Evolutionary conservation across 2,329 filamentous ascomycete species (phyloP), one percentile per base, ranked within the genome.

Genomic region (Trichophaea hybrida): DNA sequence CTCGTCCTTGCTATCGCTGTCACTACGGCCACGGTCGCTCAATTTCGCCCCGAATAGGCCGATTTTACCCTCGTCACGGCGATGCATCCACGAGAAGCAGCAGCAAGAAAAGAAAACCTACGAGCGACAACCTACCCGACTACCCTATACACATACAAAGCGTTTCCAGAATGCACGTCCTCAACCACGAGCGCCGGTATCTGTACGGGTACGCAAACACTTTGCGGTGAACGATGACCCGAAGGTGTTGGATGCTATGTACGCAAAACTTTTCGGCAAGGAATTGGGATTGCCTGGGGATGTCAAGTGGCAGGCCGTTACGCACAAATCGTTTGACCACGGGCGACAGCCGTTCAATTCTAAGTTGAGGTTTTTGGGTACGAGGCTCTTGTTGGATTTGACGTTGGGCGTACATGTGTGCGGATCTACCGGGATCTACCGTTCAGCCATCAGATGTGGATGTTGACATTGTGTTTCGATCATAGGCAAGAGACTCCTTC

Each of bases 301-400:
- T 74, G 78, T 93, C 63, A 97, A 96, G 75, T 98, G 93, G 93
- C 76, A 97, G 69, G 90, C 90, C 34, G 81, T 98, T 59, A 98
- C 93, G 66, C 93, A 97, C 73, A 97, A 97, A 80, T 96, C 89
- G 74, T 97, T 95, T 70, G 91, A 98, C 71, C 89, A 97, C 70
- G 93, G 90, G 56, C 79, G 88, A 69, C 84, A 90, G 76, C 91
- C 91, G 0, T 95, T 91, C 75, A 98, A 98, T 72, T 91, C 96
- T 69, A 81, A 88, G 64, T 76, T 98, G 72, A 87, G 89, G n/a
- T 89, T 87, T 70, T 76, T 94, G 57, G 91, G 88, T 94, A 79
- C 61, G n/a, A n/a, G 31, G 15, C 24, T 38, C 17, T 32, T 3
- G 6, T 6, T 5, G 49, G 15, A 10, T 32, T 10, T 10, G 53